A percentile compares a stretch with the other conserved stretches of the same genome.
phyloP scores from a whole-genome alignment of 2,329 filamentous ascomycete genomes.

The Acarospora socialis region DNA sequence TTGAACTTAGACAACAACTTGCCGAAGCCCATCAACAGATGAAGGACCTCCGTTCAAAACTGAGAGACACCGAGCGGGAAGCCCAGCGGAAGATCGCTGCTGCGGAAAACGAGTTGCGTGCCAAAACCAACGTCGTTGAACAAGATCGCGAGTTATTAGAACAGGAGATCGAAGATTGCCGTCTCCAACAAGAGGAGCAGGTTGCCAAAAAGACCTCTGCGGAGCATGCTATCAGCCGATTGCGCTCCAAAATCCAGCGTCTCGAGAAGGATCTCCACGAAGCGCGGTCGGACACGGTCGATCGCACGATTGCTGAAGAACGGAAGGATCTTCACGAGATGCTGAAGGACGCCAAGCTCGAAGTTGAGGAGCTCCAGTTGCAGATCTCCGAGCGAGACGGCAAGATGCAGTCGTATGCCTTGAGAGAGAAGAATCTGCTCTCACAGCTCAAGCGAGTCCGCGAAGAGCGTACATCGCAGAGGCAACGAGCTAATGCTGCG shows the following conservation, averaged over 20 bases:
- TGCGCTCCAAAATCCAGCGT: slow-evolving; percentile 14
- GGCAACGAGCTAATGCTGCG: slow-evolving; percentile 27
- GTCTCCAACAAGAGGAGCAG: neutral
- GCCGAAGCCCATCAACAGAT: slow-evolving; percentile 45
- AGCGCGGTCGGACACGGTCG: slow-evolving; percentile 27
- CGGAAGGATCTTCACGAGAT: slow-evolving; percentile 46
- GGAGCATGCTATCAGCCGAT: slow-evolving; percentile 15
- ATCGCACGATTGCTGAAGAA: slow-evolving; percentile 37
- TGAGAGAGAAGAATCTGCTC: slow-evolving; percentile 46
- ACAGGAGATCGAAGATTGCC: neutral
- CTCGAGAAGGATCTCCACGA: slow-evolving; percentile 39
- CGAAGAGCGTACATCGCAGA: slow-evolving; percentile 30
- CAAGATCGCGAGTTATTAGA: neutral
- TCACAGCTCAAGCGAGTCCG: slow-evolving; percentile 51
- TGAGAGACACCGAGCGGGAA: slow-evolving; percentile 38
- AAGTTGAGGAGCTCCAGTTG: slow-evolving; percentile 55
- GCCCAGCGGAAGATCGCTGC: slow-evolving; percentile 33
- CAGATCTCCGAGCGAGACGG: slow-evolving; percentile 56
- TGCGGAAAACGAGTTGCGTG: slow-evolving; percentile 15
- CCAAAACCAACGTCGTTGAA: neutral
- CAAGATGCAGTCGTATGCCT: slow-evolving; percentile 42
- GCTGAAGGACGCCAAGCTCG: slow-evolving; percentile 48
- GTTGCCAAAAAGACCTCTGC: slow-evolving; percentile 8
- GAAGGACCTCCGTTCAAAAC: slow-evolving; percentile 39
- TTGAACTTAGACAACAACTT: slow-evolving; percentile 46